Conservation (phyloP, 768 basidiomycete species). For the Mrakia hoshinonis region DNA sequence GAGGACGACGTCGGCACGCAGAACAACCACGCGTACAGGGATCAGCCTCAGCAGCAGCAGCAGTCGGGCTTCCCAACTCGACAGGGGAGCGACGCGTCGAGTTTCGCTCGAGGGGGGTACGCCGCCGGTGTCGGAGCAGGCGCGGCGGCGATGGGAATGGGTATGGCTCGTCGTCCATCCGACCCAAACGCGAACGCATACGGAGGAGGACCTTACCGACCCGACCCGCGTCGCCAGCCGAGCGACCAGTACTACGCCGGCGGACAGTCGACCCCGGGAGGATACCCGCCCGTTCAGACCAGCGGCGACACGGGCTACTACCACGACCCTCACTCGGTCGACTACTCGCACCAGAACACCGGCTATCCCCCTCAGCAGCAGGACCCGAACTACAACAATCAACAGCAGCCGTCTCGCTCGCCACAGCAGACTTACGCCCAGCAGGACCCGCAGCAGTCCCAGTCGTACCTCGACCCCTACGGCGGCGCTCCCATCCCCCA, state of each 20-base stretch:
- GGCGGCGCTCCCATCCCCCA: not conserved
- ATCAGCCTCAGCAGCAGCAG: not conserved
- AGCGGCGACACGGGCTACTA: conserved; percentile 15
- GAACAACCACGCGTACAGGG: conserved; percentile 15
- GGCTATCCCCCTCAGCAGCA: conserved; percentile 3
- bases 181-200: not conserved
- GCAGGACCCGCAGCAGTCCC: not conserved
- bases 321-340: conserved; percentile 3
- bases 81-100: too few species aligned
- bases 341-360: not conserved
- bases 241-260: conserved; percentile 22
- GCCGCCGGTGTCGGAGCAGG: too few species aligned
- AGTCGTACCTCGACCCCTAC: conserved; percentile 5
- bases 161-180: not conserved
- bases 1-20: conserved; percentile 22
- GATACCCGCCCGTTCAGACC: conserved; percentile 16
- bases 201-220: not conserved
- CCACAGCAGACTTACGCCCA: not conserved
- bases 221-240: conserved; percentile 6
- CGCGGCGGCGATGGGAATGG: not conserved
- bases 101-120: too few species aligned
- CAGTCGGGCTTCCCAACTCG: too few species aligned
- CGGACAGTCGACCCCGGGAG: conserved; percentile 24
- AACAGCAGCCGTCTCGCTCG: not conserved
- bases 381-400: conserved; percentile 2